A percentile compares a stretch with the other conserved stretches of the same genome.
phyloP scores from a whole-genome alignment of 257 asterid species.

The Osmanthus fragrans region DNA sequence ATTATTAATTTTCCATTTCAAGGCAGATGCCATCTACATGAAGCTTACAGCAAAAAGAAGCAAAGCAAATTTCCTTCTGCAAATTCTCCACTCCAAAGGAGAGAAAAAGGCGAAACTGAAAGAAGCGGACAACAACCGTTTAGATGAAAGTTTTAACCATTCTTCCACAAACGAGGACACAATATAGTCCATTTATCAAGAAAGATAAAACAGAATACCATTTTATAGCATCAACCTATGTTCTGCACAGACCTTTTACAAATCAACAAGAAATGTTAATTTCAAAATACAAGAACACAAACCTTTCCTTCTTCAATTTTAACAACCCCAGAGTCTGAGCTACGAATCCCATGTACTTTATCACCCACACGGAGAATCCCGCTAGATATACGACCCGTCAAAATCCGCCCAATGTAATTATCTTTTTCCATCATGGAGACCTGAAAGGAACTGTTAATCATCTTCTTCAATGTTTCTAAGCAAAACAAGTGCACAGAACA shows the following conservation, averaged over 20 bases:
- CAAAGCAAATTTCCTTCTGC: background rate
- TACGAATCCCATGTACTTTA: conserved; percentile 83
- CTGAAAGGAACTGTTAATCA: conserved; percentile 70
- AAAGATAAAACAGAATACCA: background rate
- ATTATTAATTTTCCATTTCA: conserved; percentile 5
- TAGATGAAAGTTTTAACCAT: background rate
- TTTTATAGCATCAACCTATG: background rate
- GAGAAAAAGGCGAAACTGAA: background rate
- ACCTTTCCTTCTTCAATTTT: conserved; percentile 99
- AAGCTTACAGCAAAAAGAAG: background rate
- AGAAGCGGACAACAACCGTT: background rate
- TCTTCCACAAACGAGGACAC: background rate
- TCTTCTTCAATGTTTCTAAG: conserved; percentile 40
- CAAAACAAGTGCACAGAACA: conserved; percentile 22
- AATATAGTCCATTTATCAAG: background rate
- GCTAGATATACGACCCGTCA: conserved; percentile 89
- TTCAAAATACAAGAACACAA: conserved; percentile 25
- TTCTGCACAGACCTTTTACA: background rate
- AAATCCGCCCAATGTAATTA: conserved; percentile 86
- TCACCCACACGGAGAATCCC: conserved; percentile 89
- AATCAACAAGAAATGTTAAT: background rate
- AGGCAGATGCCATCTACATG: background rate
- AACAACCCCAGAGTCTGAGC: conserved; percentile 64
- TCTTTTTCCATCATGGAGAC: conserved; percentile 99
- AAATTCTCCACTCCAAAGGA: background rate